These are phyloP conservation scores for Neopestalotiopsis rosae DNA, from an alignment of 2,329 filamentous ascomycete species.

Conservation along the genomic window DNA sequence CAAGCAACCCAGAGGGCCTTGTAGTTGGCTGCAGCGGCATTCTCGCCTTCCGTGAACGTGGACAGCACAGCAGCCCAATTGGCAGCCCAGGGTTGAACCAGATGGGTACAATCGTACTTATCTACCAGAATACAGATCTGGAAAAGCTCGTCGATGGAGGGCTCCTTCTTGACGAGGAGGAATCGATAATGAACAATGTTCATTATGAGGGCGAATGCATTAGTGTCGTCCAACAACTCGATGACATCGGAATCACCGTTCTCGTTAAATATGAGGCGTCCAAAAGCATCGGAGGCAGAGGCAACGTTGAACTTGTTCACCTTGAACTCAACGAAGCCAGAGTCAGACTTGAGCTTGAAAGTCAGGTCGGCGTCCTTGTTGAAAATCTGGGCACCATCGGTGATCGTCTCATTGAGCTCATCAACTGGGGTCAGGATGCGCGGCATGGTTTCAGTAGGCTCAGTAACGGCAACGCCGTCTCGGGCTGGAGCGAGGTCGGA, in stretches of 20 bases:
- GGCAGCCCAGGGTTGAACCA: constrained; percentile 31
- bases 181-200: constrained; percentile 33
- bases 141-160: constrained; percentile 27
- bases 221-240: constrained; percentile 22
- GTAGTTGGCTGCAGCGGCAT: constrained; percentile 24
- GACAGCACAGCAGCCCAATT: constrained; percentile 26
- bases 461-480: background rate
- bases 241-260: constrained; percentile 20
- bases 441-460: background rate
- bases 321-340: constrained; percentile 6
- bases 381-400: background rate
- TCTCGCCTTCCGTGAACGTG: constrained; percentile 8
- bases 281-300: constrained; percentile 26
- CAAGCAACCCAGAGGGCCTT: constrained; percentile 30
- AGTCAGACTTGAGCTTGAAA: background rate
- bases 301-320: constrained; percentile 5
- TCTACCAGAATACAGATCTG: constrained; percentile 25
- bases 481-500: background rate
- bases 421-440: background rate
- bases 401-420: background rate
- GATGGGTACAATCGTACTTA: constrained; percentile 29
- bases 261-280: constrained; percentile 22
- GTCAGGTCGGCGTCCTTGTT: background rate
- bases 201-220: constrained; percentile 27
- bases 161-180: constrained; percentile 22